Percentiles rank a stretch among this genome's conserved stretches.
Conservation (phyloP, 2,329 filamentous ascomycete genomes). For the Phialocephala subalpina region DNA sequence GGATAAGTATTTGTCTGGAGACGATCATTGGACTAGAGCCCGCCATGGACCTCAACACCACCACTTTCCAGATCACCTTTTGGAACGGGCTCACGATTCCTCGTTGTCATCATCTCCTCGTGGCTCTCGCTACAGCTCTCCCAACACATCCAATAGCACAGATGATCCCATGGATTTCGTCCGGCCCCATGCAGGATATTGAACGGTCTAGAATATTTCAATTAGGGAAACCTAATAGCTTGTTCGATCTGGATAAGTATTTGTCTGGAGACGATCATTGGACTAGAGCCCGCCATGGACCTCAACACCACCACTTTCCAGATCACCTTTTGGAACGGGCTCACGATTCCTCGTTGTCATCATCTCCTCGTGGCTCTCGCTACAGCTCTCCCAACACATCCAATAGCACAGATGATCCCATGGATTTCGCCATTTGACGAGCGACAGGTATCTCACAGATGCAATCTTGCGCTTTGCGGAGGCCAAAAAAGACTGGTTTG, state of each 20-base stretch:
- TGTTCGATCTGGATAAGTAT: slow-evolving; percentile 55
- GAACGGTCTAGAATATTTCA: slow-evolving; percentile 50
- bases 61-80: slow-evolving; percentile 29
- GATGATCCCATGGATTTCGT: slow-evolving; percentile 29
- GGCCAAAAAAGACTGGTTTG: slow-evolving; percentile 38
- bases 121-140: slow-evolving; percentile 38
- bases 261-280: slow-evolving; percentile 56
- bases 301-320: slow-evolving; percentile 44
- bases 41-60: slow-evolving; percentile 52
- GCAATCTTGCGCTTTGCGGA: slow-evolving; percentile 37
- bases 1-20: slow-evolving; percentile 52
- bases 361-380: slow-evolving; percentile 37
- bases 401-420: slow-evolving; percentile 28
- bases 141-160: slow-evolving; percentile 35
- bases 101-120: slow-evolving; percentile 38
- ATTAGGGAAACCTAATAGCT: slow-evolving; percentile 51
- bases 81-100: slow-evolving; percentile 24
- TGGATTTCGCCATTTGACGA: slow-evolving; percentile 33
- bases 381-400: slow-evolving; percentile 40
- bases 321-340: slow-evolving; percentile 26
- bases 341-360: slow-evolving; percentile 35
- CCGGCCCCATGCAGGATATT: slow-evolving; percentile 38
- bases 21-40: slow-evolving; percentile 54
- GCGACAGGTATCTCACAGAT: slow-evolving; percentile 30
- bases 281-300: slow-evolving; percentile 52